Evolutionary conservation across 768 basidiomycete genomes (phyloP).

Genomic region (Lactarius trivialis): DNA sequence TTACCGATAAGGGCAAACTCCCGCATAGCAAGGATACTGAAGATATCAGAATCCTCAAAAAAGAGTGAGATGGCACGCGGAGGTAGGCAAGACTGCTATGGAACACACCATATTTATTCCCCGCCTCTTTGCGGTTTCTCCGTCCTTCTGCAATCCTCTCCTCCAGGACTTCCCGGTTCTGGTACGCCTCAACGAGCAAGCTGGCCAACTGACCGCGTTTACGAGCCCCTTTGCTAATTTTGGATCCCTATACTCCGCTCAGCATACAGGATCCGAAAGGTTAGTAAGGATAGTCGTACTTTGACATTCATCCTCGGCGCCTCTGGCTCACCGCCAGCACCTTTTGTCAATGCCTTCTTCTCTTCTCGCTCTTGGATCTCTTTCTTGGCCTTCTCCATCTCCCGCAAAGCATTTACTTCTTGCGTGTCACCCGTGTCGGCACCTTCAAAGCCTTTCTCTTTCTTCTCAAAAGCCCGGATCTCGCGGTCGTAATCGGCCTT

Average conservation of each 20-base stretch:
- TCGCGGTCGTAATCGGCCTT: slow-evolving; percentile 63
- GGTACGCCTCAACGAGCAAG: slow-evolving; percentile 73
- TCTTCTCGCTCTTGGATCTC: slow-evolving; percentile 74
- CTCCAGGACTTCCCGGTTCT: slow-evolving; percentile 76
- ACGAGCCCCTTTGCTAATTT: slow-evolving; percentile 60
- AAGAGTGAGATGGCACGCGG: not conserved
- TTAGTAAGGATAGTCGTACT: slow-evolving; percentile 37
- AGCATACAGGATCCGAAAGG: not conserved
- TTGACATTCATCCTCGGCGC: slow-evolving; percentile 81
- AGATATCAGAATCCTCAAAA: slow-evolving; percentile 13
- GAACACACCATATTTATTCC: slow-evolving; percentile 79
- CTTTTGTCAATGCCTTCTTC: slow-evolving; percentile 65
- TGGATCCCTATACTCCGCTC: slow-evolving; percentile 48
- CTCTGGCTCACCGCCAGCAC: slow-evolving; percentile 44
- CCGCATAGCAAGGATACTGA: not conserved
- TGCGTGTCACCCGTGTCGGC: slow-evolving; percentile 50
- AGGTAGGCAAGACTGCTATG: not conserved
- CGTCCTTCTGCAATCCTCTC: slow-evolving; percentile 79
- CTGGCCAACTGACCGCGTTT: slow-evolving; percentile 76
- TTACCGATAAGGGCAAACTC: not conserved
- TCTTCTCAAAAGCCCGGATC: slow-evolving; percentile 66
- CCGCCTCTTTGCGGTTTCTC: slow-evolving; percentile 81
- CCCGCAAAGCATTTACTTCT: slow-evolving; percentile 56
- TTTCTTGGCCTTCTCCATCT: slow-evolving; percentile 71
- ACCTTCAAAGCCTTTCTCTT: slow-evolving; percentile 63